Conservation (phyloP, 371 early-diverging fungal genomes). For the Syncephalastrum monosporum region DNA sequence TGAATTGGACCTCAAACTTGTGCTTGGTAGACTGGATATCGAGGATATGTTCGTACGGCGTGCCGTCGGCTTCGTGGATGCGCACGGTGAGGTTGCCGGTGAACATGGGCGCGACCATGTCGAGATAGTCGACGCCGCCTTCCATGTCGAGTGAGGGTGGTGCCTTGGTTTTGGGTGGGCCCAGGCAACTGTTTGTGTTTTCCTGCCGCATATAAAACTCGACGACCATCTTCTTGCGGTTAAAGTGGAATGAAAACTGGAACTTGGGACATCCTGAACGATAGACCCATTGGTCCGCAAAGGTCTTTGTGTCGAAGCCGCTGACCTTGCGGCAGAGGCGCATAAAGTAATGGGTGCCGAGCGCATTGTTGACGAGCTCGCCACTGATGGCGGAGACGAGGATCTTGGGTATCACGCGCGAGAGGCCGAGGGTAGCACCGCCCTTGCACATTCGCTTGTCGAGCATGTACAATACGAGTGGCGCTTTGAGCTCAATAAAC, state of each 20-base stretch:
- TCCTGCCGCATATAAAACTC: constrained; percentile 87
- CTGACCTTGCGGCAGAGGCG: constrained; percentile 79
- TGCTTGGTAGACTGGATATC: constrained; percentile 77
- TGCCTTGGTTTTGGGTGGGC: not conserved
- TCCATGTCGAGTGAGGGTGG: not conserved
- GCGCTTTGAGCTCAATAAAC: constrained; percentile 83
- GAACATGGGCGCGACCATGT: constrained; percentile 43
- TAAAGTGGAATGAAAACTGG: constrained; percentile 75
- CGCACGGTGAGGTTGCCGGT: constrained; percentile 88
- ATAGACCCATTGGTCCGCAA: constrained; percentile 95
- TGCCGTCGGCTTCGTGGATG: constrained; percentile 93
- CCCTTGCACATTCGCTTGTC: constrained; percentile 88
- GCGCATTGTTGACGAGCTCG: constrained; percentile 72
- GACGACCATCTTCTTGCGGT: constrained; percentile 92
- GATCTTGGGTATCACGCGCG: constrained; percentile 79
- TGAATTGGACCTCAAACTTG: constrained; percentile 89
- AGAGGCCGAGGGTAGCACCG: constrained; percentile 71
- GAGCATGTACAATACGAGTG: constrained; percentile 90
- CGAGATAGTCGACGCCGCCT: constrained; percentile 13
- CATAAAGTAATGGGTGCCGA: constrained; percentile 85
- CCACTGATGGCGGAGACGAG: constrained; percentile 80
- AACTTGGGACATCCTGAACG: constrained; percentile 89
- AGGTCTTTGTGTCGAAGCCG: constrained; percentile 75
- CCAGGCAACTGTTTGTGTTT: constrained; percentile 58
- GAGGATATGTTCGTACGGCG: constrained; percentile 91